Conservation (phyloP, 2,329 filamentous ascomycete genomes). For the Dothiorella sarmentorum region DNA sequence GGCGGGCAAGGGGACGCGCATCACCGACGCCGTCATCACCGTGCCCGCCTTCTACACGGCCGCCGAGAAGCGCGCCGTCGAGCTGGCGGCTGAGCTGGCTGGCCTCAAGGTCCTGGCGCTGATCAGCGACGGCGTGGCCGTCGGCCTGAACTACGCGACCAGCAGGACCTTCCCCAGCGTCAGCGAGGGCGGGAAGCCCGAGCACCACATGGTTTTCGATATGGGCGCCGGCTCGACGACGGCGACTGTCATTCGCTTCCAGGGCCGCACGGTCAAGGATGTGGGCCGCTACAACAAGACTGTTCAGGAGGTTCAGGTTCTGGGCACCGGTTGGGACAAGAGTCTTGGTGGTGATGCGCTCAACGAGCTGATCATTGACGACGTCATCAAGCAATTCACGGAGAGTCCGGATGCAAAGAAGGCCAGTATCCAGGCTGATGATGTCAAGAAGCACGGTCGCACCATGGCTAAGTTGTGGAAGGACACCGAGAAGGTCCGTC, state of each 20-base stretch:
- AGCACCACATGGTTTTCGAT: slow-evolving; percentile 91
- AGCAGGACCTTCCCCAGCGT: slow-evolving; percentile 83
- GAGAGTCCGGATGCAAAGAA: slow-evolving; percentile 63
- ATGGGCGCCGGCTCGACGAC: slow-evolving; percentile 96
- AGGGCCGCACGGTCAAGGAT: slow-evolving; percentile 85
- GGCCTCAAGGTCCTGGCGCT: slow-evolving; percentile 81
- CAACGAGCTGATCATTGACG: slow-evolving; percentile 81
- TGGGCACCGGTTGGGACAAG: slow-evolving; percentile 84
- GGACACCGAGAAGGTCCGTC: slow-evolving; percentile 80
- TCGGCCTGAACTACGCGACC: slow-evolving; percentile 93
- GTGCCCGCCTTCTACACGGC: slow-evolving; percentile 85
- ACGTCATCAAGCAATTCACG: slow-evolving; percentile 80
- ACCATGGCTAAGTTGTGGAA: slow-evolving; percentile 88
- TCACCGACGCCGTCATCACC: slow-evolving; percentile 83
- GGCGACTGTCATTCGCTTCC: slow-evolving; percentile 84
- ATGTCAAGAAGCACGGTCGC: slow-evolving; percentile 72
- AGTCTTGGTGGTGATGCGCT: slow-evolving; percentile 86
- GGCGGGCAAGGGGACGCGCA: slow-evolving; percentile 68
- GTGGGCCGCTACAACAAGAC: slow-evolving; percentile 94
- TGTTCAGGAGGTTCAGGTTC: slow-evolving; percentile 85
- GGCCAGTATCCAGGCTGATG: slow-evolving; percentile 57
- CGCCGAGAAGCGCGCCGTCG: slow-evolving; percentile 83
- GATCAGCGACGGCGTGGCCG: slow-evolving; percentile 84
- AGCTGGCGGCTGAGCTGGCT: slow-evolving; percentile 80
- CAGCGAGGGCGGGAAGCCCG: slow-evolving; percentile 77